Conservation (phyloP, 371 early-diverging fungal species). For the Mortierella sp. region DNA sequence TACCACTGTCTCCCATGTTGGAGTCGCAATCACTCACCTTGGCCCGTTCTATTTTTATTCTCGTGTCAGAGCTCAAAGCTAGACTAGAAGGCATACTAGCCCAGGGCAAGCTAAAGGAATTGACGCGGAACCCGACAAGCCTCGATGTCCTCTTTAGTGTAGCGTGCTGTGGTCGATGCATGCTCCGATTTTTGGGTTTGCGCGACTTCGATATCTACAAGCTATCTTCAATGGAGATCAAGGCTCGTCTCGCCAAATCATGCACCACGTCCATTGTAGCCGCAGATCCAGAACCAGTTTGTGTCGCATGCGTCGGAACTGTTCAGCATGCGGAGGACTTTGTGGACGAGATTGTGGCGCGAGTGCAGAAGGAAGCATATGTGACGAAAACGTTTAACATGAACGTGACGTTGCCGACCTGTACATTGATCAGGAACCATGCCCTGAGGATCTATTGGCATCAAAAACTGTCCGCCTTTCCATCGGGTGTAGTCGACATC, state of each 20-base stretch:
- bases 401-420: constrained; percentile 63
- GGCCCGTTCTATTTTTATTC: too few relatives aligned
- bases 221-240: constrained; percentile 34
- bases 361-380: constrained; percentile 55
- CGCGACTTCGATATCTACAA: constrained; percentile 40
- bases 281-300: constrained; percentile 20
- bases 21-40: too few relatives aligned
- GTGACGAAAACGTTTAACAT: constrained; percentile 58
- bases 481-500: constrained; percentile 49
- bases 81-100: constrained; percentile 16
- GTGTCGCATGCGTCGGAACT: constrained; percentile 63
- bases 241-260: constrained; percentile 6
- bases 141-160: constrained; percentile 23
- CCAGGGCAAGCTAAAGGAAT: constrained; percentile 7
- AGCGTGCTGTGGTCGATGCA: constrained; percentile 44
- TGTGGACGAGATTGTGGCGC: constrained; percentile 45
- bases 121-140: constrained; percentile 2
- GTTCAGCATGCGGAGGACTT: constrained; percentile 58
- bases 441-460: constrained; percentile 55
- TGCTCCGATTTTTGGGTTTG: constrained; percentile 38
- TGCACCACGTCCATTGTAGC: background rate
- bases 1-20: too few relatives aligned
- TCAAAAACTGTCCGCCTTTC: constrained; percentile 14
- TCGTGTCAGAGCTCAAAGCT: constrained; percentile 12
- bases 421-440: constrained; percentile 65